A percentile compares a stretch with the other conserved stretches of the same genome.
Conservation (phyloP, 2,329 filamentous ascomycete species). For the Parafenestella ontariensis region DNA sequence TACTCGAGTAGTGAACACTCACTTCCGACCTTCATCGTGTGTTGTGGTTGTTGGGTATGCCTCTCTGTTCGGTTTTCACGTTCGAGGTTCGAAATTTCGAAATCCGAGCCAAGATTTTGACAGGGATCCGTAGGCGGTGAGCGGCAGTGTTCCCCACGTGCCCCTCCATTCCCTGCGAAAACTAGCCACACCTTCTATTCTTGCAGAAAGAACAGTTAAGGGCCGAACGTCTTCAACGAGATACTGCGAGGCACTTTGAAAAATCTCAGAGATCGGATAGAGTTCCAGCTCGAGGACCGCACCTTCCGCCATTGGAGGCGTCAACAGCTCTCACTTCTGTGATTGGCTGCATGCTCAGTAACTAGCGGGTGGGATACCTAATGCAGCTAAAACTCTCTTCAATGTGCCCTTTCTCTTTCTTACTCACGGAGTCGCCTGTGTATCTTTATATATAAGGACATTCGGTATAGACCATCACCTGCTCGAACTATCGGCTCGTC, state of each 20-base stretch:
- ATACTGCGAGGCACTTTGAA: not conserved
- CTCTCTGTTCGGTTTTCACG: slow-evolving; percentile 12
- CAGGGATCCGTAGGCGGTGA: slow-evolving; percentile 15
- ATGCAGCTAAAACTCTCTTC: slow-evolving; percentile 13
- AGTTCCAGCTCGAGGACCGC: not conserved
- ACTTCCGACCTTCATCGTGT: slow-evolving; percentile 54
- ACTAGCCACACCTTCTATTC: not conserved
- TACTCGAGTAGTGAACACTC: slow-evolving; percentile 19
- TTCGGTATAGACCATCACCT: not conserved
- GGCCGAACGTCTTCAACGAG: not conserved
- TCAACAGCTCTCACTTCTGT: not conserved
- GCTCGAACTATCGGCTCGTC: not conserved
- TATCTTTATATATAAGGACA: not conserved
- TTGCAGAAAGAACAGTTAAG: not conserved
- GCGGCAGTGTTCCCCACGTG: slow-evolving; percentile 14
- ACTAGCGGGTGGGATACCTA: slow-evolving; percentile 22
- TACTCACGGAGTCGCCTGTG: not conserved
- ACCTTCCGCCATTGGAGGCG: not conserved
- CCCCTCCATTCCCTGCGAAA: not conserved
- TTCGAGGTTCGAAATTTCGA: slow-evolving; percentile 30
- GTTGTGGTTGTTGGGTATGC: slow-evolving; percentile 17
- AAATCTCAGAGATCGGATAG: not conserved
- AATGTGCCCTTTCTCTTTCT: not conserved
- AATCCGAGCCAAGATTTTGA: slow-evolving; percentile 25
- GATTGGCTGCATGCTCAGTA: slow-evolving; percentile 19